Evolutionary conservation across 2,329 filamentous ascomycete genomes (phyloP), one percentile per base, ranked within the genome.

Genomic region (Sarocladium oryzae): DNA sequence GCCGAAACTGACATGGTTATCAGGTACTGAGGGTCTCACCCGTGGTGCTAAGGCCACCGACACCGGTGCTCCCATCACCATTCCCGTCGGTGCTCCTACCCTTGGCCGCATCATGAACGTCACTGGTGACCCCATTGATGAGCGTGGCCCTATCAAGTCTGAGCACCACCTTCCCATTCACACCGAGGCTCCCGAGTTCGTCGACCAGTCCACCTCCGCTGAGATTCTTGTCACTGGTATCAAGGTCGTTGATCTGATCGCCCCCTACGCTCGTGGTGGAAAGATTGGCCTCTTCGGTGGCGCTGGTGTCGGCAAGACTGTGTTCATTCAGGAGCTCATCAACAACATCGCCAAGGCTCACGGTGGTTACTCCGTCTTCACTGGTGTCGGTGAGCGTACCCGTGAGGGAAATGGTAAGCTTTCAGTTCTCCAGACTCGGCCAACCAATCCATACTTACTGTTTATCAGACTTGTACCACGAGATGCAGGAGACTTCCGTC

Each of bases 331-430:
- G 84, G 93, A 99, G 81, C 80, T 99, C 72, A 99, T 99, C 81
- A 99, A 99, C 90, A 99, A 99, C 87, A 97, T 99, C 71, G 93
- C 93, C 78, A 97, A 97, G 85, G 93, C 93, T 66, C 93, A 99
- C 82, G 93, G 93, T 95, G 93, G 93, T 95, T 99, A 95, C 88
- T 99, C 93, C 63, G 93, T 99, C 73, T 99, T 99, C 87, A 96
- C 90, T 71, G 93, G 93, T 92, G 93, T 99, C 77, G 93, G 93
- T 74, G 93, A 99, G 87, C 92, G 93, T 82, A 99, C 93, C 72
- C 93, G 93, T 89, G 93, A 99, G 86, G 93, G 93, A 84, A 99
- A 99, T 15, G 41, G n/a, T 43, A 23, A 43, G 23, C 20, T 7
- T 20, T 8, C 38, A 43, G 4, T 16, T 20, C 10, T 20, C 18